Conservation (phyloP, 75 land plant genomes). For the Isoetes taiwanensis region DNA sequence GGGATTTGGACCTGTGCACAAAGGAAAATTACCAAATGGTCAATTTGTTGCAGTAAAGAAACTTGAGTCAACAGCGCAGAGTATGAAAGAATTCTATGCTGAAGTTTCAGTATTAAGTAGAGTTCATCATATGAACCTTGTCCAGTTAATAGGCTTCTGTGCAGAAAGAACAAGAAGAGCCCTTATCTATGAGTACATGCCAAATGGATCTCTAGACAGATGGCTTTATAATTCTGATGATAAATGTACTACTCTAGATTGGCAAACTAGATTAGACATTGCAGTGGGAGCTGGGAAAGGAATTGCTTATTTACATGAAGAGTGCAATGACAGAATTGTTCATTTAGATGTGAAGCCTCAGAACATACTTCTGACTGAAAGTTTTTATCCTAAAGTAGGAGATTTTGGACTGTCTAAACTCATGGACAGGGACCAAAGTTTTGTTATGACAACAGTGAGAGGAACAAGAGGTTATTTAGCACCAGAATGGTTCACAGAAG, state of each 20-base stretch:
- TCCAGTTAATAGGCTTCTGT: not conserved
- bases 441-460: not conserved
- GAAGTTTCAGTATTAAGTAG: not conserved
- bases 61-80: not conserved
- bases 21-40: not conserved
- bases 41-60: not conserved
- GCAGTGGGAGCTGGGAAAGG: not conserved
- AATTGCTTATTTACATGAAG: not conserved
- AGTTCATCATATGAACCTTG: slow-evolving; percentile 3
- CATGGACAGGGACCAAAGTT: slow-evolving; percentile 1
- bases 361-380: not conserved
- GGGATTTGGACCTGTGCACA: slow-evolving; percentile 1
- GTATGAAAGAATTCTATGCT: not conserved
- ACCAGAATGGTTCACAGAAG: not conserved
- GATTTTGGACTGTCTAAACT: slow-evolving; percentile 2
- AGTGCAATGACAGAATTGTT: not conserved
- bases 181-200: not conserved
- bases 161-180: not conserved
- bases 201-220: not conserved
- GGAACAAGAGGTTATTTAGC: not conserved
- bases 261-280: not conserved
- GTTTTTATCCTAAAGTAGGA: not conserved
- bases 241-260: not conserved
- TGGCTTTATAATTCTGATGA: not conserved
- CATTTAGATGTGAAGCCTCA: not conserved